Base-by-base conservation (phyloP, 31 red algal genomes). In the Odonthalia washingtoniensis region DNA sequence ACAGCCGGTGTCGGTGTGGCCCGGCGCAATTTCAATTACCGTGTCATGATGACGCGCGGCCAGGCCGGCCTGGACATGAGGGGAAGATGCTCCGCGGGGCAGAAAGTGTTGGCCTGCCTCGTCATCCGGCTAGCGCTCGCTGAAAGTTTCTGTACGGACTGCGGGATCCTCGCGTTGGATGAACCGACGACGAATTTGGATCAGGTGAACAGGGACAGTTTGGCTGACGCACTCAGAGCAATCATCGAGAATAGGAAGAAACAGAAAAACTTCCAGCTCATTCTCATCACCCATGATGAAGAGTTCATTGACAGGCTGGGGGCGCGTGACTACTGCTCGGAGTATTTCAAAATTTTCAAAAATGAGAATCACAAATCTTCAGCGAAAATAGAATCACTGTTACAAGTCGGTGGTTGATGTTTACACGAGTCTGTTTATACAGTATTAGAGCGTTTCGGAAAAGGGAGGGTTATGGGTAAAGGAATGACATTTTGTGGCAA, bases 101-200 rank as follows among this genome's bases (percentile, higher is more conserved):
- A 99, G 34, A 96, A 97, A 60, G 95, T 99, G 34, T 72, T 99
- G 46, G 95, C 97, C 17, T 97, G 95, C 57, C 68, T 99, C 21
- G 89, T 99, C 30, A 99, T 99, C 40, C 95, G 97, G 0, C 69
- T 99, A 5, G 97, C 97, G 21, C 40, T 99, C 31, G 97, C 97
- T 1, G 97, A 99, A 61, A 91, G 80, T 44, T 99, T 99, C 70
- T 94, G 95, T 73, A 61, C 84, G 3, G 92, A 94, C 38, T 99
- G 94, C 80, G 97, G 97, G 9, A 92, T 96, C 30, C 69, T 99
- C 9, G 97, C 97, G 21, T 70, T 99, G 35, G 97, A 99, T 70
- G 97, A 99, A 68, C 97, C 97, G 37, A 99, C 97, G 5, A 97
- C 95, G 34, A 99, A 99, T 88, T 77, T 99, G 40, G 97, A 99